Evolutionary conservation across 2,329 filamentous ascomycete genomes (phyloP).

Genomic region (Fusarium nurragi): DNA sequence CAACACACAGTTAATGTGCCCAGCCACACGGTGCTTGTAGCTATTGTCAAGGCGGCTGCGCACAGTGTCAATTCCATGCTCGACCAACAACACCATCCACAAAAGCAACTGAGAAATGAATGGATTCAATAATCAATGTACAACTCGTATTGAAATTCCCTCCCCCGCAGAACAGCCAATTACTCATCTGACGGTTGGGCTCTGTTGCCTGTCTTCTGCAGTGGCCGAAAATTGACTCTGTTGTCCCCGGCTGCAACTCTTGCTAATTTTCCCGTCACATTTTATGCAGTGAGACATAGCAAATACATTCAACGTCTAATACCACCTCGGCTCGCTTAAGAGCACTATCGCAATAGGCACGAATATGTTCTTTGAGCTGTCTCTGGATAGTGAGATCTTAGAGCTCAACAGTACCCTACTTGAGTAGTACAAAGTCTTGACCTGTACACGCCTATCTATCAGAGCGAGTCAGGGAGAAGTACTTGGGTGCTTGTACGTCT

Average conservation of each 20-base stretch:
- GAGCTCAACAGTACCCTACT: not conserved
- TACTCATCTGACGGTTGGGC: not conserved
- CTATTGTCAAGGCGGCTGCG: rapidly evolving
- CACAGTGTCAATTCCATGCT: constrained; percentile 4
- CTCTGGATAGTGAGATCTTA: not conserved
- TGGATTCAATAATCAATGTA: constrained; percentile 3
- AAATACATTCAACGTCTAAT: not conserved
- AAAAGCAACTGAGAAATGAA: constrained; percentile 8
- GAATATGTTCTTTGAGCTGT: not conserved
- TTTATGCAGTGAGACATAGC: not conserved
- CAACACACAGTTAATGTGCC: constrained; percentile 17
- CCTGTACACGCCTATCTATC: not conserved
- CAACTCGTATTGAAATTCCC: constrained; percentile 25
- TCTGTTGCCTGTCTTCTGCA: not conserved
- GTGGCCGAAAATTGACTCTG: constrained; percentile 18
- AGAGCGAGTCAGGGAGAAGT: not conserved
- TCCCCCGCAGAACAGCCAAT: not conserved
- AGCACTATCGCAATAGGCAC: not conserved
- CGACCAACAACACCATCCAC: not conserved
- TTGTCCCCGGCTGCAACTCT: not conserved
- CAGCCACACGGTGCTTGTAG: not conserved
- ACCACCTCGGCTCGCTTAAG: not conserved
- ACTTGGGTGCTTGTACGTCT: no score
- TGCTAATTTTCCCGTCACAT: not conserved
- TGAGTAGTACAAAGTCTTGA: not conserved